Evolutionary conservation across 2,329 filamentous ascomycete genomes (phyloP), one percentile per base, ranked within the genome.

Genomic region (Colletotrichum godetiae): DNA sequence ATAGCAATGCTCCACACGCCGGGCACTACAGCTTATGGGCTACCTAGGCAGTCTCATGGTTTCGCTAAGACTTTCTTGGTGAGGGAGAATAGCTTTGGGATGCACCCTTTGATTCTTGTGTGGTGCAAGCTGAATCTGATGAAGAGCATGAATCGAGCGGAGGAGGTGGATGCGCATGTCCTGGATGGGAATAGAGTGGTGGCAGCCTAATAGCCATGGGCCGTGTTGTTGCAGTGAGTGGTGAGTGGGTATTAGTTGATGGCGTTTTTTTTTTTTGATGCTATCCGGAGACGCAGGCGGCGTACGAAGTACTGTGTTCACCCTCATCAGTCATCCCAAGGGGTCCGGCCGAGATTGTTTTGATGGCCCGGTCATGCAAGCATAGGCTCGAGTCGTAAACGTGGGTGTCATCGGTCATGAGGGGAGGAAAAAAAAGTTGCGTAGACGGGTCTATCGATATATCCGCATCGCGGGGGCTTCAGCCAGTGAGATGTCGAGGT

Each of bases 311-410:
- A 31, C 64, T 67, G 8, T 49, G 19, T 11, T 49, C 42, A 49
- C 42, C 7, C 42, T 49, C 42, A 22, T 19, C 42, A 49, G 42
- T n/a, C 58, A 42, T 72, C 33, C 33, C 69, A 46, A 55, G n/a
- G 61, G 42, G 64, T n/a, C 31, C 29, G 66, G 27, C 46, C 53
- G 52, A 49, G 35, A 64, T 59, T 42, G 33, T 60, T 19, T 68
- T 19, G 52, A 72, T 49, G 58, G 31, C 29, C 22, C 22, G 33
- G 53, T 37, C 52, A 31, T 56, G 69, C 69, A 53, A 63, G 69
- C 53, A 53, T 69, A 57, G 31, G 55, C 66, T 68, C 49, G 59
- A 73, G 66, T 64, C 70, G 66, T 60, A 49, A 42, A 64, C 59
- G 37, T 42, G 27, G 24, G 53, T 59, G 61, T 35, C 49, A 60